Evolutionary conservation across 306 rosid species (phyloP).

Genomic region (Fragaria vesca): DNA sequence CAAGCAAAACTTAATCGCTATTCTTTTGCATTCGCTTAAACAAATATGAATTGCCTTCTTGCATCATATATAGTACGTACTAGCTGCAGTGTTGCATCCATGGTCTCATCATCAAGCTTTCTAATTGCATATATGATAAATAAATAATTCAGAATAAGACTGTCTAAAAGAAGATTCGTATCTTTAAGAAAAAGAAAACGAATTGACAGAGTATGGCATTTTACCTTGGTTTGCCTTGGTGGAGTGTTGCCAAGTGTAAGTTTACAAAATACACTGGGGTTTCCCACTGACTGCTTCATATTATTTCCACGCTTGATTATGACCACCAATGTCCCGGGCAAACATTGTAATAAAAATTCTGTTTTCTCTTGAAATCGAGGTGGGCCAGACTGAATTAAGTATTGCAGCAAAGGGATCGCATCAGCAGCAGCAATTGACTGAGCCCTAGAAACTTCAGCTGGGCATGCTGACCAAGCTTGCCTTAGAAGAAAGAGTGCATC

Average conservation of each 20-base stretch:
- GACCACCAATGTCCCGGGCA: slow-evolving; percentile 90
- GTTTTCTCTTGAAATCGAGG: slow-evolving; percentile 98
- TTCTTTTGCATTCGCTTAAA: not conserved
- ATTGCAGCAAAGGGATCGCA: slow-evolving; percentile 94
- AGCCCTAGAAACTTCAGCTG: slow-evolving; percentile 94
- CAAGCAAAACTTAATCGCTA: not conserved
- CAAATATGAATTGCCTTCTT: not conserved
- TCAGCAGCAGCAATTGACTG: slow-evolving; percentile 98
- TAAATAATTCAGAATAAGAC: not conserved
- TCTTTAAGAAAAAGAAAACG: not conserved
- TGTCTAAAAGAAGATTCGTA: not conserved
- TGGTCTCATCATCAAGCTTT: not conserved
- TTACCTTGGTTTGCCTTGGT: slow-evolving; percentile 88
- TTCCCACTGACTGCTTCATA: slow-evolving; percentile 99
- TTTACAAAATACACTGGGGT: slow-evolving; percentile 92
- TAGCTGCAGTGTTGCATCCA: slow-evolving; percentile 3
- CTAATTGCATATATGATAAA: not conserved
- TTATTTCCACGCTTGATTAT: slow-evolving; percentile 89
- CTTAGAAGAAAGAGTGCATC: slow-evolving; percentile 92
- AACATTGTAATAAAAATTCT: slow-evolving; percentile 94
- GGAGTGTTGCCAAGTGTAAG: slow-evolving; percentile 87
- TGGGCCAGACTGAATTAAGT: slow-evolving; percentile 93
- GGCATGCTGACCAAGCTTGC: slow-evolving; percentile 99
- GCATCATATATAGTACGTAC: not conserved
- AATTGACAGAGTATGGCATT: not conserved